Evolutionary conservation across 2,329 filamentous ascomycete genomes (phyloP), one percentile per base, ranked within the genome.

Genomic region (Scopulariopsis brevicaulis): DNA sequence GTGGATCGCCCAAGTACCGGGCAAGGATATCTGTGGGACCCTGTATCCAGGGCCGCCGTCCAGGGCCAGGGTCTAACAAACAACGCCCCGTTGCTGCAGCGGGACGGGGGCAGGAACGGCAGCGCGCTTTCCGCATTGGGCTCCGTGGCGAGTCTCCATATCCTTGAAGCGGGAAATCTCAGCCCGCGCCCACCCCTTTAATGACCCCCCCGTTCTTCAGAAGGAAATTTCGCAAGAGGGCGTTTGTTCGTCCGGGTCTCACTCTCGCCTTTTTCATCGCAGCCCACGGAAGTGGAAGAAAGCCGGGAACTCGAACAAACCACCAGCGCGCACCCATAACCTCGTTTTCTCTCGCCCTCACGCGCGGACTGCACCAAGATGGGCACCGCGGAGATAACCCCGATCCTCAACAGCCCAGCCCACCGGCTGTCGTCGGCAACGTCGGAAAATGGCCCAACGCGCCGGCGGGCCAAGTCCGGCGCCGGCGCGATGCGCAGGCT

Each of bases 401-500:
- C 89, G 93, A 94, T 69, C 94, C 94, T 73, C 88, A 99, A 72
- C 97, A 97, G 89, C 92, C 94, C 83, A 95, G 96, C 84, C 94
- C 94, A 71, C 97, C 99, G 94, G 94, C 94, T 46, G 18, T 46
- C 71, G 83, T 99, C 73, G 97, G 99, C 87, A 97, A 97, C n/a
- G 20, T n/a, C 20, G 11, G 46, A 50, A 22, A 50, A 50, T 22
- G 46, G 46, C 46, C 6, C 46, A 90, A 99, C 97, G 87, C 90
- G 99, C 72, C 93, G 94, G 78, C 96, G 96, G 85, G 88, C 94
- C 69, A 96, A 96, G 88, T 90, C 96, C 80, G 91, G 96, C 82
- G 92, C 92, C 70, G 90, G 83, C 94, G 94, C 75, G 97, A 97
- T 81, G 93, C 97, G 91, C 96, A 97, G 90, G 93, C 93, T 75